Evolutionary conservation across 2,329 filamentous ascomycete genomes (phyloP).

Genomic region (Sporothrix protearum): DNA sequence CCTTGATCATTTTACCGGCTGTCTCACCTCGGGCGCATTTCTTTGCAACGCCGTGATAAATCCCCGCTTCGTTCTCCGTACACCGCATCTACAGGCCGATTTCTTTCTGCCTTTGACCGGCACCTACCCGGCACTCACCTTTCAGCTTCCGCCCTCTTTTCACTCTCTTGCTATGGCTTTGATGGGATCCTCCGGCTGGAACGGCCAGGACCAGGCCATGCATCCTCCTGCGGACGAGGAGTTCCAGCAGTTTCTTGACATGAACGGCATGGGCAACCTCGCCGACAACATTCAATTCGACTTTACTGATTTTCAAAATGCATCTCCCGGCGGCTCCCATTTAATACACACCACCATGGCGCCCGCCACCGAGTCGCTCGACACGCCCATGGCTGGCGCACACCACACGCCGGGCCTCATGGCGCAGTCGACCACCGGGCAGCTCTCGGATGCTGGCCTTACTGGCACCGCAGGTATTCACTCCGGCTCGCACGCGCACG

Average conservation of each 20-base stretch:
- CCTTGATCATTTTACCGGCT: neutral
- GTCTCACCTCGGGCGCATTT: conserved; percentile 4
- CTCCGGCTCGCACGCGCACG: conserved; percentile 36
- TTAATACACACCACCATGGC: conserved; percentile 24
- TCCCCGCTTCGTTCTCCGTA: neutral
- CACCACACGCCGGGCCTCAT: conserved; percentile 39
- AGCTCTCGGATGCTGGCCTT: conserved; percentile 20
- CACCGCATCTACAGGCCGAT: neutral
- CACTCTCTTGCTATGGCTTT: conserved; percentile 37
- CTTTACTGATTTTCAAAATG: conserved; percentile 52
- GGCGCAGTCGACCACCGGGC: conserved; percentile 30
- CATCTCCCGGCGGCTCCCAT: conserved; percentile 32
- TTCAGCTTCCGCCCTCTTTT: neutral
- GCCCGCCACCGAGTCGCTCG: conserved; percentile 42
- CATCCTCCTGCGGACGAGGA: conserved; percentile 54
- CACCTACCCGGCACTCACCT: neutral
- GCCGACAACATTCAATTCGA: conserved; percentile 57
- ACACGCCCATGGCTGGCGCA: conserved; percentile 50
- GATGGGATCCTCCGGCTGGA: conserved; percentile 56
- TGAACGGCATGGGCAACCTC: conserved; percentile 54
- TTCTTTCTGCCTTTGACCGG: neutral
- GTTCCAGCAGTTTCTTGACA: conserved; percentile 62
- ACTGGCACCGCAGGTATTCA: conserved; percentile 39
- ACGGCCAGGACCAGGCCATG: conserved; percentile 54
- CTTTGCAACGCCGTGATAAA: neutral